phyloP scores from a whole-genome alignment of 2,329 filamentous ascomycete genomes.

The Epichloe aotearoae region DNA sequence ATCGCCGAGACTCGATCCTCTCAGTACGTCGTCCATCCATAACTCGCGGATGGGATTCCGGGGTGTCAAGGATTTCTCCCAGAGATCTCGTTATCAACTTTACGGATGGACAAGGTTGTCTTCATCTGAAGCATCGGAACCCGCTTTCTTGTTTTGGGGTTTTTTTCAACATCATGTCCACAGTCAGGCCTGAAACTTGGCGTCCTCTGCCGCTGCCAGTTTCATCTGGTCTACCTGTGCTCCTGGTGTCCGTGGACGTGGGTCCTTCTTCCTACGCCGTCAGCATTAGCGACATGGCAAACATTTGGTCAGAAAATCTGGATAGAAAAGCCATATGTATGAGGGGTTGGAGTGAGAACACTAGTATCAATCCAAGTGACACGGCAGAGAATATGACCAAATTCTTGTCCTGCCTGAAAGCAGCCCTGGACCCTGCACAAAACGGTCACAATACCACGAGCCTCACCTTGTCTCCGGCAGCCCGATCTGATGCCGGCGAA shows the following conservation, averaged over 20 bases:
- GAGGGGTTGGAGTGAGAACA: conserved; percentile 48
- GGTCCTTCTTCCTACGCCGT: conserved; percentile 45
- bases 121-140: background rate
- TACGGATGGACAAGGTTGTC: background rate
- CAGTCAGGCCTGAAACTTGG: conserved; percentile 23
- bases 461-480: conserved; percentile 27
- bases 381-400: conserved; percentile 53
- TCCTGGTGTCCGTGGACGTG: conserved; percentile 51
- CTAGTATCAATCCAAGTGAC: conserved; percentile 61
- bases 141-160: background rate
- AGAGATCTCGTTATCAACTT: background rate
- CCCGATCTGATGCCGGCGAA: conserved; percentile 20
- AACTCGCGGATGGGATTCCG: background rate
- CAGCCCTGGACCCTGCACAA: conserved; percentile 34
- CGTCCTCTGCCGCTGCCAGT: conserved; percentile 20
- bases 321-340: conserved; percentile 47
- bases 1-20: conserved; percentile 8
- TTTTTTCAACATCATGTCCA: conserved; percentile 14
- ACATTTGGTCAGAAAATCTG: conserved; percentile 59
- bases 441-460: conserved; percentile 30
- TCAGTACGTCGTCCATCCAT: background rate
- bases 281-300: conserved; percentile 56
- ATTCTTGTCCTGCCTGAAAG: conserved; percentile 49
- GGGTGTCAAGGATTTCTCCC: background rate
- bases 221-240: conserved; percentile 36